These are phyloP conservation scores for Diaporthe vaccinii DNA, from an alignment of 2,329 filamentous ascomycete species.

Conservation along the genomic window DNA sequence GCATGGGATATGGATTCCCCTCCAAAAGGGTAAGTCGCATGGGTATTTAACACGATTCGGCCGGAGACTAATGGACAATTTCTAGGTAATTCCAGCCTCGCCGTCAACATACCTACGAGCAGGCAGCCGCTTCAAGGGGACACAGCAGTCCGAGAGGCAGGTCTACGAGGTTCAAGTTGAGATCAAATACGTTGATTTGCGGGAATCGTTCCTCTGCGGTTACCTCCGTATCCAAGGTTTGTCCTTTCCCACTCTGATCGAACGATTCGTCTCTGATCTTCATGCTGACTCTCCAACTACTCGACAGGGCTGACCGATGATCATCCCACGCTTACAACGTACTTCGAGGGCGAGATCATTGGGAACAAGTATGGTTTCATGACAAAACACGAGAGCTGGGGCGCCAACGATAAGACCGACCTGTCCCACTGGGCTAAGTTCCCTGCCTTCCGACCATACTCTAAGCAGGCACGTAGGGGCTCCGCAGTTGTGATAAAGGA, in stretches of 20 bases:
- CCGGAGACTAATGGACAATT: conserved; percentile 2
- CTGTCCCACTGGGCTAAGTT: conserved; percentile 95
- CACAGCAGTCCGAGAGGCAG: conserved; percentile 92
- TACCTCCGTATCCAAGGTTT: conserved; percentile 95
- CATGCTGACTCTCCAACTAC: not conserved
- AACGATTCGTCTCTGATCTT: not conserved
- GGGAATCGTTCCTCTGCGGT: conserved; percentile 93
- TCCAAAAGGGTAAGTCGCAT: conserved; percentile 64
- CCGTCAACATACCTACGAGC: conserved; percentile 88
- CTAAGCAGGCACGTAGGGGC: conserved; percentile 69
- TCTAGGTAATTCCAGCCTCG: conserved; percentile 80
- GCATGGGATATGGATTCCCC: conserved; percentile 67
- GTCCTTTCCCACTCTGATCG: conserved; percentile 42
- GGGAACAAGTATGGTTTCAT: conserved; percentile 95
- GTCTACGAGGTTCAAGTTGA: conserved; percentile 97
- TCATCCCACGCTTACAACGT: conserved; percentile 97
- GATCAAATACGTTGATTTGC: conserved; percentile 95
- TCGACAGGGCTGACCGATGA: conserved; percentile 87
- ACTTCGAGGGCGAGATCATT: conserved; percentile 98
- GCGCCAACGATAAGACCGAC: conserved; percentile 91
- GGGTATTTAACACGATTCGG: not conserved
- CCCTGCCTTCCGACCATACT: conserved; percentile 83
- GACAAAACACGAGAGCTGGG: conserved; percentile 91
- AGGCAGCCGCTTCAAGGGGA: conserved; percentile 90
- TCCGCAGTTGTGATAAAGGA: conserved; percentile 73